Percentiles rank a stretch among this genome's conserved stretches.
Evolutionary conservation across 2,329 filamentous ascomycete species (phyloP).

Genomic region (Westerdykella sp.): DNA sequence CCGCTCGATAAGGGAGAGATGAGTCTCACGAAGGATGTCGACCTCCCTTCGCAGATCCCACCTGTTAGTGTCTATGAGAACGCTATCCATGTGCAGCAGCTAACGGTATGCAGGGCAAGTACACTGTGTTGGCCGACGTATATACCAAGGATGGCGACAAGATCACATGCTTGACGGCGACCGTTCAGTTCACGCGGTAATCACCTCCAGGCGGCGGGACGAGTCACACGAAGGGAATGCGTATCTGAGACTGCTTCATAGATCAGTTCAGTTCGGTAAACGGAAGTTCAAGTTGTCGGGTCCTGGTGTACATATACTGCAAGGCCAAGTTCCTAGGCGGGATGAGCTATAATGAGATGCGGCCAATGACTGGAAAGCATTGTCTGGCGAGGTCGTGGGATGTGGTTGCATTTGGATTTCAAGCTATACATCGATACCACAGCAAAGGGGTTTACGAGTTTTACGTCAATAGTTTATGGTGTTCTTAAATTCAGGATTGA

Average conservation of each 20-base stretch:
- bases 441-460: conserved; percentile 5
- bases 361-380: no score
- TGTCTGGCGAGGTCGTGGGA: background rate
- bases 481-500: background rate
- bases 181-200: conserved; percentile 54
- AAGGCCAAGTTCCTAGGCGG: conserved; percentile 21
- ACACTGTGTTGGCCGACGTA: conserved; percentile 83
- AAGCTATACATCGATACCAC: background rate
- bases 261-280: conserved; percentile 25
- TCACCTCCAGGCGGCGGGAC: conserved; percentile 8
- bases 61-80: conserved; percentile 52
- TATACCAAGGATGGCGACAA: conserved; percentile 64
- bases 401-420: background rate
- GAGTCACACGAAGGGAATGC: background rate
- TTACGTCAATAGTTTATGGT: background rate
- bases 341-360: conserved; percentile 25
- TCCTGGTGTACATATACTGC: conserved; percentile 31
- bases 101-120: conserved; percentile 62
- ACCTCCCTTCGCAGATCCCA: conserved; percentile 80
- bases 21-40: conserved; percentile 70
- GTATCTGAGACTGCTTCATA: conserved; percentile 15
- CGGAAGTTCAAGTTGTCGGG: conserved; percentile 30
- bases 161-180: conserved; percentile 82
- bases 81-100: background rate
- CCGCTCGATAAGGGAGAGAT: conserved; percentile 76